Percentiles rank a stretch among this genome's conserved stretches.
Conservation (phyloP, 169 alveolate species). For the Perkinsus olseni region DNA sequence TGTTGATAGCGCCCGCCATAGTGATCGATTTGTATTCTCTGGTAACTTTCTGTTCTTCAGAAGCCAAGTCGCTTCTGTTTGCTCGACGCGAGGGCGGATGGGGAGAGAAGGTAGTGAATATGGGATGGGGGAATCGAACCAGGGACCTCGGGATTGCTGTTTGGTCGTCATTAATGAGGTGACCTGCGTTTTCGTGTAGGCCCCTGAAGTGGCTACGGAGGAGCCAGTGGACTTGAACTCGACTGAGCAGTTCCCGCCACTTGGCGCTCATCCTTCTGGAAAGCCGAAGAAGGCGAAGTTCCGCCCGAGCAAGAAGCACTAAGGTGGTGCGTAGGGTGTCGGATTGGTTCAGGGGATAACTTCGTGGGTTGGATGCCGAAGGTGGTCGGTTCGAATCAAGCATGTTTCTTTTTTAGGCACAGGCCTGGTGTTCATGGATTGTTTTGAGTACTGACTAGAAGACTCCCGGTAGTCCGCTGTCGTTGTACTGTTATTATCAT, state of each 20-base stretch:
- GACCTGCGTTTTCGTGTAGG: not conserved
- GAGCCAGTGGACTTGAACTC: not conserved
- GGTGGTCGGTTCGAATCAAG: not conserved
- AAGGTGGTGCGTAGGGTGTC: not conserved
- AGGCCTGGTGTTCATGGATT: too few relatives aligned
- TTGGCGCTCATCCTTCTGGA: not conserved
- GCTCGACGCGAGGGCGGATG: not conserved
- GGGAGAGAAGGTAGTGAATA: not conserved
- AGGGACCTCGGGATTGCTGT: not conserved
- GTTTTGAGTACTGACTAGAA: too few relatives aligned
- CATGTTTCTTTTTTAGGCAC: not conserved
- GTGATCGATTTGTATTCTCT: not conserved
- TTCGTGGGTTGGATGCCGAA: not conserved
- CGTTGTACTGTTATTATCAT: too few relatives aligned
- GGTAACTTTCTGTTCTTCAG: not conserved
- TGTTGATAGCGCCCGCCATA: too few relatives aligned
- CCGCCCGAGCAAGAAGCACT: not conserved
- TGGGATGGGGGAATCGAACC: not conserved
- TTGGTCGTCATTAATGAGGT: too few relatives aligned
- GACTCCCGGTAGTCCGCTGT: too few relatives aligned
- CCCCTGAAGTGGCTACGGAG: not conserved
- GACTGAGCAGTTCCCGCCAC: not conserved
- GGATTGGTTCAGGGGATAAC: not conserved
- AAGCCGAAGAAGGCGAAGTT: constrained; percentile 1
- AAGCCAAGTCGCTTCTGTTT: not conserved